These are phyloP conservation scores for Mallotus nudiflorus DNA, from an alignment of 345 rosid genomes.

Conservation along the genomic window DNA sequence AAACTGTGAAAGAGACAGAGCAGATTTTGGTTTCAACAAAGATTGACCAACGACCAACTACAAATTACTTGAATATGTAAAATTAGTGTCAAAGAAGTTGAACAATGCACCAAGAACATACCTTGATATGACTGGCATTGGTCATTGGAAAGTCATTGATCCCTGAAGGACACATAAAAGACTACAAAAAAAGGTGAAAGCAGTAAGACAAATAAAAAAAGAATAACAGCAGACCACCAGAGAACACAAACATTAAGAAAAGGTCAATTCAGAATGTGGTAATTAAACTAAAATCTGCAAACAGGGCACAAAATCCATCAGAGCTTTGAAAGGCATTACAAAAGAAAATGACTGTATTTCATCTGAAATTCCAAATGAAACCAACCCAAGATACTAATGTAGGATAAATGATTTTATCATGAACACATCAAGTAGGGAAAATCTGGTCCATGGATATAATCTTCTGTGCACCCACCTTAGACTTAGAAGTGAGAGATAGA, in stretches of 20 bases:
- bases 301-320: background rate
- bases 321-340: background rate
- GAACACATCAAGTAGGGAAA: conserved; percentile 1
- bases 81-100: background rate
- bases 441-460: background rate
- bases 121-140: conserved; percentile 81
- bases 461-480: background rate
- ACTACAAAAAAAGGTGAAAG: conserved; percentile 41
- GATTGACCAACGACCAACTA: background rate
- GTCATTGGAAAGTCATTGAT: conserved; percentile 98
- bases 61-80: background rate
- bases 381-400: background rate
- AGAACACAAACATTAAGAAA: background rate
- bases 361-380: background rate
- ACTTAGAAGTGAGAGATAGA: conserved; percentile 1
- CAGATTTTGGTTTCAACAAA: background rate
- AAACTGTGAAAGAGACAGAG: background rate
- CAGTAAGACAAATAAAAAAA: background rate
- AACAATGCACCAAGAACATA: conserved; percentile 20
- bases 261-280: background rate
- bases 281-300: background rate
- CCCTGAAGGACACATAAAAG: conserved; percentile 99
- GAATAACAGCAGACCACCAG: background rate
- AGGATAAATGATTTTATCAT: background rate
- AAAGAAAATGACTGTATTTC: background rate